Evolutionary conservation across 768 basidiomycete genomes (phyloP), one percentile per base, ranked within the genome.

Genomic region (Termitomyces sp.): DNA sequence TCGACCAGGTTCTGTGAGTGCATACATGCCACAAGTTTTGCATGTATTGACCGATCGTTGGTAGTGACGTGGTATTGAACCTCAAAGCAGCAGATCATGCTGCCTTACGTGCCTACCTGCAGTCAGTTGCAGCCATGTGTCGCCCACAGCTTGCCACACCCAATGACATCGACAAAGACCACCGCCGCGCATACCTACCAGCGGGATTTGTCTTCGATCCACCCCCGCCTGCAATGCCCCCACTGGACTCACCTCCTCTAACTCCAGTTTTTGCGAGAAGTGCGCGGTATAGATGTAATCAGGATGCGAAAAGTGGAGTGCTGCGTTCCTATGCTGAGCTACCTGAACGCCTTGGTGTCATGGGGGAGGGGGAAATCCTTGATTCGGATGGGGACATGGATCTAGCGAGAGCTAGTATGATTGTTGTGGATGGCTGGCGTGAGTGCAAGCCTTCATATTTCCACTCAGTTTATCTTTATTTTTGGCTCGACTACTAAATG

Each of bases 351-450:
- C 53, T 65, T 44, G 62, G 58, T 22, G 60, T 57, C 15, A 20
- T 11, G 31, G 3, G 39, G 13, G 56, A 53, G n/a, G 72, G 73
- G 34, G 58, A 64, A 24, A 66, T 63, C 48, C 63, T 45, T 61
- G 42, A 62, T 41, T 49, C 58, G 24, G 60, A 60, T 39, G 44
- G 54, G 61, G 59, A 12, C 62, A 68, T 47, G 58, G 72, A 47
- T 64, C 69, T 48, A 71, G 76, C 76, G n/a, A 66, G 65, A 36
- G 76, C 78, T 52, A 81, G 83, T 67, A 79, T 90, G 76, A 71
- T 78, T 9, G 65, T 88, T 36, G 79, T 88, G 1, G 77, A 83
- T 68, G 88, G 87, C 31, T 87, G 87, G 86, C 68, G 89, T 89
- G 65, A 46, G 81, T 78, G 30, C n/a, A 54, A 31, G 11, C 27